A percentile compares a stretch with the other conserved stretches of the same genome.
phyloP scores from a whole-genome alignment of 352 stramenopile genomes.

The Phytopythium vexans region DNA sequence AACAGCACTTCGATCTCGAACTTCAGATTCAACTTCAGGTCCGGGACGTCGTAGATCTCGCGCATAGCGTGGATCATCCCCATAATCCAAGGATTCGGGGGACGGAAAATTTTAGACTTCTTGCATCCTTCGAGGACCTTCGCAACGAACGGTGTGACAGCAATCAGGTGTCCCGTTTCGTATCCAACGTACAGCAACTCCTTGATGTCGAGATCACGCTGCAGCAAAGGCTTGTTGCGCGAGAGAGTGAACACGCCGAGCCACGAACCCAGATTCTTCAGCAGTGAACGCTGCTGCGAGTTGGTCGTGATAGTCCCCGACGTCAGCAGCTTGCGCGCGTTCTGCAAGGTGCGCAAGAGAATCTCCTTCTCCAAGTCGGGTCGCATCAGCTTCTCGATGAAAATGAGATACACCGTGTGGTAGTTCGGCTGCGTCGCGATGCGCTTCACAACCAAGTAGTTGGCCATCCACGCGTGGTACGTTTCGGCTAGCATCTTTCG shows the following conservation, averaged over 20 bases:
- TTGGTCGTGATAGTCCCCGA: conserved; percentile 98
- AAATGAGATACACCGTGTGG: conserved; percentile 96
- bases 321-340: conserved; percentile 95
- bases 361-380: conserved; percentile 93
- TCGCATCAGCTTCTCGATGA: conserved; percentile 96
- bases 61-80: conserved; percentile 97
- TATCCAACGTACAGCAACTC: conserved; percentile 96
- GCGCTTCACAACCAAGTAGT: conserved; percentile 99
- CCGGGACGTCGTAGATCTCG: conserved; percentile 98
- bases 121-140: conserved; percentile 99
- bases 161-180: conserved; percentile 96
- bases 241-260: conserved; percentile 98
- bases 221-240: conserved; percentile 96
- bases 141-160: conserved; percentile 97
- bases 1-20: conserved; percentile 99
- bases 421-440: conserved; percentile 99
- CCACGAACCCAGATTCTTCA: conserved; percentile 99
- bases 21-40: conserved; percentile 99
- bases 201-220: conserved; percentile 98
- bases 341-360: conserved; percentile 92
- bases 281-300: conserved; percentile 95
- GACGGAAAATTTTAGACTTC: conserved; percentile 97
- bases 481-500: conserved; percentile 91
- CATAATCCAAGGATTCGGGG: conserved; percentile 99
- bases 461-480: conserved; percentile 97